phyloP scores from a whole-genome alignment of 2,329 filamentous ascomycete genomes.

The Trichoderma aggressivum region DNA sequence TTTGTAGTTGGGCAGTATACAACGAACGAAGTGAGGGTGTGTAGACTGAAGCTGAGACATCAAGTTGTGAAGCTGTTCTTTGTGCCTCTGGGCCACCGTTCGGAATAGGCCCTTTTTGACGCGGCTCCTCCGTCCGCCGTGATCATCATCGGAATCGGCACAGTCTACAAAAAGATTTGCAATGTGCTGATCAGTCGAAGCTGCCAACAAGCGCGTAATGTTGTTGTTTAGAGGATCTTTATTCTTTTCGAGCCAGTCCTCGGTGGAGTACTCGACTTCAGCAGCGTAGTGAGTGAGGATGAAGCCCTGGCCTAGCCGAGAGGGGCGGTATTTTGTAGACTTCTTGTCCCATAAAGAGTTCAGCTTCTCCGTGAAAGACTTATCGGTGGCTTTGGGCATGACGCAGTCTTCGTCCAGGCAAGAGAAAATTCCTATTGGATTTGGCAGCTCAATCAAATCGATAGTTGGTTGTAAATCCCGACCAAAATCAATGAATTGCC shows the following conservation, averaged over 20 bases:
- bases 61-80: conserved; percentile 93
- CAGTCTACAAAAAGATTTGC: conserved; percentile 86
- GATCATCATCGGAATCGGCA: conserved; percentile 73
- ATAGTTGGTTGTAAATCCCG: conserved; percentile 96
- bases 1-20: conserved; percentile 97
- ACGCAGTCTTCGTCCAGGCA: conserved; percentile 97
- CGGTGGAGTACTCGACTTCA: conserved; percentile 94
- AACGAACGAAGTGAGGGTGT: conserved; percentile 96
- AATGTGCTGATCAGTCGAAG: conserved; percentile 78
- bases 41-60: conserved; percentile 95
- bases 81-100: conserved; percentile 93
- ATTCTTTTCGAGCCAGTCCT: conserved; percentile 97
- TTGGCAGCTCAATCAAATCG: conserved; percentile 91
- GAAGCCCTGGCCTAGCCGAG: conserved; percentile 85
- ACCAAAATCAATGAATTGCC: conserved; percentile 99
- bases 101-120: conserved; percentile 98
- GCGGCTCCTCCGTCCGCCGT: conserved; percentile 64
- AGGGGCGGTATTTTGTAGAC: conserved; percentile 86
- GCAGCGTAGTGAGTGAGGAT: conserved; percentile 96
- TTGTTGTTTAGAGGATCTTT: conserved; percentile 98
- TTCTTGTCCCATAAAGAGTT: conserved; percentile 96
- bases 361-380: conserved; percentile 96
- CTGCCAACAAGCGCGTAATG: conserved; percentile 80
- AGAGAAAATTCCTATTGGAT: conserved; percentile 98
- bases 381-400: conserved; percentile 98